Evolutionary conservation across 257 asterid genomes (phyloP).

Genomic region (Galeopsis tetrahit): DNA sequence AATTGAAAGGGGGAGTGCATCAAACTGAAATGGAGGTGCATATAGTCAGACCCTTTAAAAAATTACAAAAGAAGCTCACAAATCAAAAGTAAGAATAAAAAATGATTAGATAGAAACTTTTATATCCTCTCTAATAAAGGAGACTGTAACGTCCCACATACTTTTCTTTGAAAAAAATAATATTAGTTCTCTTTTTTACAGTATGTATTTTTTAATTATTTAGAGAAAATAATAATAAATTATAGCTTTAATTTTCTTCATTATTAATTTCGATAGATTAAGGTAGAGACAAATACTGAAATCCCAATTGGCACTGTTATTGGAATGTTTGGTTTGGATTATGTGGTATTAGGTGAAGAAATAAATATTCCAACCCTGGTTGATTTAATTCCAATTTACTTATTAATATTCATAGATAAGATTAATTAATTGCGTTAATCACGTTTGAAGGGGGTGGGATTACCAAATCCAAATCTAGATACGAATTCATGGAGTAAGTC

Average conservation of each 20-base stretch:
- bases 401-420: neutral
- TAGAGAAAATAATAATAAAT: too few species aligned
- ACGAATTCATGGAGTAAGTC: constrained; percentile 46
- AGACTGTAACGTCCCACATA: too few species aligned
- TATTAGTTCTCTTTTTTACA: too few species aligned
- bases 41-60: too few species aligned
- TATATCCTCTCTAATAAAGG: too few species aligned
- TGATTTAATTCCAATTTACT: neutral
- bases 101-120: too few species aligned
- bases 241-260: neutral
- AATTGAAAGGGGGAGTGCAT: too few species aligned
- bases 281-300: constrained; percentile 20
- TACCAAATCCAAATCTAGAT: constrained; percentile 45
- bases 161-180: too few species aligned
- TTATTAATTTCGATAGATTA: neutral
- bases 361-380: constrained; percentile 24
- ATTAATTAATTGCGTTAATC: constrained; percentile 46
- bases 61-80: too few species aligned
- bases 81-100: too few species aligned
- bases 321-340: constrained; percentile 40
- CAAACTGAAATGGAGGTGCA: too few species aligned
- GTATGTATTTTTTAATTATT: too few species aligned
- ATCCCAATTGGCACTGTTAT: constrained; percentile 42
- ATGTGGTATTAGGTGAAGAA: constrained; percentile 41
- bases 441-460: constrained; percentile 39